Base-by-base conservation (phyloP, 441 rosid species). In the Brassica balearica region DNA sequence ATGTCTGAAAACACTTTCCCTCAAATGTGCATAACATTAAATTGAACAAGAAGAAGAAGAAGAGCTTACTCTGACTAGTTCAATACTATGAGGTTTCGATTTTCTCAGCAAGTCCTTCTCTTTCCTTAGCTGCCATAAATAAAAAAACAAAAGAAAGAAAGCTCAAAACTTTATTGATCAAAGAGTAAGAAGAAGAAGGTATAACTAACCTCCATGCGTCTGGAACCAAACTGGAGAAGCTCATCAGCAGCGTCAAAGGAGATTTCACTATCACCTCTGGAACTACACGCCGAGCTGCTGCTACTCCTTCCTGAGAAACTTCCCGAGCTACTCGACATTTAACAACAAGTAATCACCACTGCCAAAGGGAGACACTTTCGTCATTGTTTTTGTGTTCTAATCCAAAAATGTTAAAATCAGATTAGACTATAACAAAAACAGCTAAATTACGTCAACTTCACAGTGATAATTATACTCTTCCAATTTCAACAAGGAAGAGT, bases 91-190 rank as follows among this genome's bases (percentile, higher is more conserved):
- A 3, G 89, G 76, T 66, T 89, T 91, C 2, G 98, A 94, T 71
- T 92, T 90, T 78, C 80, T 86, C 78, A 91, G 72, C 87, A 80
- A 64, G 48, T 92, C 93, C 71, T 91, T 92, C 51, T 90, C 94
- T 83, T 85, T 91, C 81, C 89, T 80, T 14, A 92, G 86, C 98
- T 94, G 86, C 86, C 74, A 64, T 20, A 22, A 11, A 3, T 3
- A 71, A 22, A 17, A 58, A 58, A 59, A 0, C 23, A 46, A 46
- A 46, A 46, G 6, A 11, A 46, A 60, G n/a, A 12, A 65, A 55
- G 6, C 5, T 3, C 17, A 23, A 46, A 46, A 74, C n/a, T 51
- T 51, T 59, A 68, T 17, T 19, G 5, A 68, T 17, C 66, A 3
- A 12, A 20, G 75, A 65, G 62, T 43, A 10, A 25, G 48, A 65